phyloP scores from a whole-genome alignment of 306 rosid species.

The Glycine tomentella region DNA sequence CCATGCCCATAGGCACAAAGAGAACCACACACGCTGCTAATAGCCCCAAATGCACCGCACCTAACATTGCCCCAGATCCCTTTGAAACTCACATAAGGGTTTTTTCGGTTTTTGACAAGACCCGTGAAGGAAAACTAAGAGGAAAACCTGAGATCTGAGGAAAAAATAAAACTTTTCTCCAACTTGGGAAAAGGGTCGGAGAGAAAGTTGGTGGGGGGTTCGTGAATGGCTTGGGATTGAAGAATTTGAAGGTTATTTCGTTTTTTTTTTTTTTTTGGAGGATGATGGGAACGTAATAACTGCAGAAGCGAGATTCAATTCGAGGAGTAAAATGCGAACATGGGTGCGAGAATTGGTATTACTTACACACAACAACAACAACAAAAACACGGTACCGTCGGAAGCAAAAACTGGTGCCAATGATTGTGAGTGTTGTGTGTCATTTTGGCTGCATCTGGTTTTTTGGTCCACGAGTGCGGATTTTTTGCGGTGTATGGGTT shows the following conservation, averaged over 20 bases:
- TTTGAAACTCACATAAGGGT: conserved; percentile 44
- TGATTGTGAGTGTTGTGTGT: conserved; percentile 33
- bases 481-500: not conserved
- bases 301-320: conserved; percentile 25
- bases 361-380: conserved; percentile 19
- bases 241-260: conserved; percentile 36
- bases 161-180: conserved; percentile 36
- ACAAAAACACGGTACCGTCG: not conserved
- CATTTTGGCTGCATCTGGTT: conserved; percentile 15
- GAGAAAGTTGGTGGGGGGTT: conserved; percentile 56
- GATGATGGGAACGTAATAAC: conserved; percentile 55
- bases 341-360: conserved; percentile 23
- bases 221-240: conserved; percentile 49
- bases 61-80: conserved; percentile 63
- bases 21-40: conserved; percentile 88
- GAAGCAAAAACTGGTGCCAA: conserved; percentile 26
- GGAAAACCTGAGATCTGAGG: conserved; percentile 46
- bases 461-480: not conserved
- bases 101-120: conserved; percentile 8
- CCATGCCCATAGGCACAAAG: conserved; percentile 97
- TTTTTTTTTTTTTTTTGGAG: not conserved
- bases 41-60: conserved; percentile 78
- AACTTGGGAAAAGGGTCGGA: conserved; percentile 30
- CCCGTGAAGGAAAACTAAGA: conserved; percentile 16
- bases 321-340: conserved; percentile 1